Evolutionary conservation across 2,329 filamentous ascomycete genomes (phyloP).

Genomic region (Trichoderma harzianum): DNA sequence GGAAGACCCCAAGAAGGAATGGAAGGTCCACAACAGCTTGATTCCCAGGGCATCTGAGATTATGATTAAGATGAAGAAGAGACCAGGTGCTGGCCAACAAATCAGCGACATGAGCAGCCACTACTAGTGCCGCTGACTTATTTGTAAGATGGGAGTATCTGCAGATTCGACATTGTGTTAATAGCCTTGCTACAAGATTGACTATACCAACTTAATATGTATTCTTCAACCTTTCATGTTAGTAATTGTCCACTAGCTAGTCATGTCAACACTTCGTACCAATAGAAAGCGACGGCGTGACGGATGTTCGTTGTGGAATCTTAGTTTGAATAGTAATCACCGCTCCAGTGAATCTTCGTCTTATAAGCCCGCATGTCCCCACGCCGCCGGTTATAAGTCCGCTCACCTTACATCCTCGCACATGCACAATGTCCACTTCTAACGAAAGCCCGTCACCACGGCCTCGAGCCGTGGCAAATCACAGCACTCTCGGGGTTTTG

Average conservation of each 20-base stretch:
- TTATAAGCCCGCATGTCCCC: conserved; percentile 8
- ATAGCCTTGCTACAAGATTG: background rate
- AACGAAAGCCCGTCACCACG: background rate
- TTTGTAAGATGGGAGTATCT: background rate
- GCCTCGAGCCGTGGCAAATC: background rate
- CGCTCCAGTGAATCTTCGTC: background rate
- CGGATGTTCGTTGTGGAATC: background rate
- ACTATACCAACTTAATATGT: background rate
- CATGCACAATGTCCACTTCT: background rate
- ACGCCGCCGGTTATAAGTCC: conserved; percentile 1
- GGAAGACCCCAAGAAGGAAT: conserved; percentile 22
- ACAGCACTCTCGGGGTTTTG: background rate
- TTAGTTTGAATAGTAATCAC: background rate
- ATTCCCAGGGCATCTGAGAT: background rate
- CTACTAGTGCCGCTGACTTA: background rate
- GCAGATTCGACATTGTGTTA: background rate
- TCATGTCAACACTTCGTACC: background rate
- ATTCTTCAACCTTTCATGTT: background rate
- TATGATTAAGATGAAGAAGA: background rate
- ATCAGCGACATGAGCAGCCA: background rate
- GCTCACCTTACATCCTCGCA: background rate
- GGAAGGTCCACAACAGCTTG: conserved; percentile 23
- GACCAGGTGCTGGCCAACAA: background rate
- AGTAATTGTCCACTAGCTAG: background rate
- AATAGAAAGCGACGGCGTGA: background rate